These are phyloP conservation scores for Myxozyma vanderwaltii DNA, from an alignment of 805 yeast genomes.

Conservation along the genomic window DNA sequence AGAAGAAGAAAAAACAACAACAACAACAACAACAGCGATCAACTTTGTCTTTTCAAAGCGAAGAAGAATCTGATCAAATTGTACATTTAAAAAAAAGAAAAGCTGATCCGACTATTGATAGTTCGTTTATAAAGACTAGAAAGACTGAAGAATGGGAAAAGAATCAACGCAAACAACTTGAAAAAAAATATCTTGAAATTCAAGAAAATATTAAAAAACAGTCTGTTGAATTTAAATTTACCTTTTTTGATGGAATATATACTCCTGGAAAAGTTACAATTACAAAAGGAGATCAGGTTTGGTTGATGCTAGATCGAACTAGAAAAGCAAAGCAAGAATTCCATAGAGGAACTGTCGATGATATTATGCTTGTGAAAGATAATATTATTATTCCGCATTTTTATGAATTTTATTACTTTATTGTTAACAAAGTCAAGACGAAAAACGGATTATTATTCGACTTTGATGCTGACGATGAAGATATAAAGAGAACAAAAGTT, in stretches of 20 bases:
- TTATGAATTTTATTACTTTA: slow-evolving; percentile 39
- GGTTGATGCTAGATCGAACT: slow-evolving; percentile 38
- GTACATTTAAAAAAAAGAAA: slow-evolving; percentile 28
- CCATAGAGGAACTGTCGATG: slow-evolving; percentile 40
- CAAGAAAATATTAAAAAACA: slow-evolving; percentile 33
- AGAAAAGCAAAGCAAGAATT: slow-evolving; percentile 35
- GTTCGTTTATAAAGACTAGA: slow-evolving; percentile 33
- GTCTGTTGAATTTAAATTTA: slow-evolving; percentile 33
- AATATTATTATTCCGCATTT: slow-evolving; percentile 41
- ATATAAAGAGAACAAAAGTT: slow-evolving; percentile 32
- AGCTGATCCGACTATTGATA: slow-evolving; percentile 34
- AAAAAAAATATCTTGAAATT: slow-evolving; percentile 20
- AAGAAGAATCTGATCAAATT: slow-evolving; percentile 8
- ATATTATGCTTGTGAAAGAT: slow-evolving; percentile 38
- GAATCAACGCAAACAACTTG: slow-evolving; percentile 23
- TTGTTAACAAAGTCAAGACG: slow-evolving; percentile 34
- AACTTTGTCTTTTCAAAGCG: slow-evolving; percentile 12
- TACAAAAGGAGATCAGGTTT: slow-evolving; percentile 38
- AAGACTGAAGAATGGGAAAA: slow-evolving; percentile 21
- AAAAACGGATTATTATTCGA: slow-evolving; percentile 38
- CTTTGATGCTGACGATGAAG: slow-evolving; percentile 24
- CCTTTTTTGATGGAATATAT: slow-evolving; percentile 37
- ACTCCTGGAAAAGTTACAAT: slow-evolving; percentile 34
- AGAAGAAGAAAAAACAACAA: slow-evolving; percentile 12
- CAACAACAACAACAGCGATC: neutral